Conservation (phyloP, 2,329 filamentous ascomycete species). For the Leptographium radiaticola region DNA sequence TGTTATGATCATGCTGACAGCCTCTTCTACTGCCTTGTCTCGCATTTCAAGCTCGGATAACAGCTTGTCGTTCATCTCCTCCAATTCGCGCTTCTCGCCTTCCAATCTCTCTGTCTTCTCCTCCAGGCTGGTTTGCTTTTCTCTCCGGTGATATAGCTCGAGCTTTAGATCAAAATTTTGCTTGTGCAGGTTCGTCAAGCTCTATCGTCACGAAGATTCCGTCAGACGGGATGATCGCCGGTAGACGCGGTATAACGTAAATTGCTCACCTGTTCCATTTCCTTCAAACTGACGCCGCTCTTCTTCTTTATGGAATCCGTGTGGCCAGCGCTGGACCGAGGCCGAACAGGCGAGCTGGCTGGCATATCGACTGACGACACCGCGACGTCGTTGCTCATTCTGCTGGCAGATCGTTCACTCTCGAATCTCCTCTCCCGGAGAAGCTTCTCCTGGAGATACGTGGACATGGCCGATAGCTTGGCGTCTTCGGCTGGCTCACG, state of each 20-base stretch:
- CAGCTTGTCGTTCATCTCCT: slow-evolving; percentile 45
- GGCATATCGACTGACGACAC: slow-evolving; percentile 26
- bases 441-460: slow-evolving; percentile 42
- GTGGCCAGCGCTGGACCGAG: slow-evolving; percentile 27
- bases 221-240: background rate
- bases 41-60: slow-evolving; percentile 50
- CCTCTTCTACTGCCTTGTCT: slow-evolving; percentile 58
- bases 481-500: slow-evolving; percentile 23
- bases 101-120: slow-evolving; percentile 30
- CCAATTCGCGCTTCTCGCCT: slow-evolving; percentile 45
- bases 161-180: slow-evolving; percentile 68
- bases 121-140: slow-evolving; percentile 46
- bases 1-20: slow-evolving; percentile 54
- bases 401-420: slow-evolving; percentile 27
- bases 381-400: slow-evolving; percentile 23
- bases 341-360: slow-evolving; percentile 26
- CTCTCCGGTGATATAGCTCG: slow-evolving; percentile 55
- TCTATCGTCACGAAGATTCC: slow-evolving; percentile 23
- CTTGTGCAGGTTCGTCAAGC: slow-evolving; percentile 56
- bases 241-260: no score
- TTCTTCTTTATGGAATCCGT: slow-evolving; percentile 31
- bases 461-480: slow-evolving; percentile 28
- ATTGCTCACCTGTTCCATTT: slow-evolving; percentile 49
- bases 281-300: slow-evolving; percentile 47
- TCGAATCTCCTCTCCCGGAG: slow-evolving; percentile 37